These are phyloP conservation scores for Kluyveromyces sp. DNA, from an alignment of 1,139 yeast genomes.

Conservation along the genomic window DNA sequence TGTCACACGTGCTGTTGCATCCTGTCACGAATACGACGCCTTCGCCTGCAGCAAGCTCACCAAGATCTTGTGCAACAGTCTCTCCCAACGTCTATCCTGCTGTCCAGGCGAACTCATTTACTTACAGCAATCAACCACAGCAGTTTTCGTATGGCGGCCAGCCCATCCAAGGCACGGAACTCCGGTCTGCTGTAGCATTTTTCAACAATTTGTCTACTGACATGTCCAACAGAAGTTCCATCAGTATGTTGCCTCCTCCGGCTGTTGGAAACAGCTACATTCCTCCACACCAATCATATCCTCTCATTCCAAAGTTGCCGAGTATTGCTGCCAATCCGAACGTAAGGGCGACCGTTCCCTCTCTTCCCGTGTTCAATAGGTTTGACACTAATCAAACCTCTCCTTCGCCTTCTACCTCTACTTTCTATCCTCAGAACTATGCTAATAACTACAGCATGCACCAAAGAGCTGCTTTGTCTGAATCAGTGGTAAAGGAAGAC, in stretches of 20 bases:
- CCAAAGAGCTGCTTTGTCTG: constrained; percentile 7
- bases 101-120: not conserved
- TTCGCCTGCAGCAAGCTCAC: not conserved
- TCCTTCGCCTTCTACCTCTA: constrained; percentile 1
- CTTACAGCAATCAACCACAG: not conserved
- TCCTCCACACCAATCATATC: constrained; percentile 10
- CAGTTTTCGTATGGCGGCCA: not conserved
- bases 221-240: constrained; percentile 15
- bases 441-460: constrained; percentile 5
- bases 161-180: constrained; percentile 1
- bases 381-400: constrained; percentile 1
- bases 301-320: constrained; percentile 14
- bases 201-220: constrained; percentile 24
- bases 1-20: not conserved
- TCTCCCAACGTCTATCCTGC: not conserved
- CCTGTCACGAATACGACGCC: constrained; percentile 4
- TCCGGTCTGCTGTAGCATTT: constrained; percentile 19
- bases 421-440: constrained; percentile 5
- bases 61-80: constrained; percentile 8
- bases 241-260: not conserved
- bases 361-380: constrained; percentile 3
- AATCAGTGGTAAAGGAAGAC: not conserved
- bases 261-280: not conserved
- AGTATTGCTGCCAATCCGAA: constrained; percentile 9
- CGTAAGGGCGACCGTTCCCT: not conserved